Evolutionary conservation across 2,329 filamentous ascomycete genomes (phyloP), one percentile per base, ranked within the genome.

Genomic region (Fusarium ramigenum): DNA sequence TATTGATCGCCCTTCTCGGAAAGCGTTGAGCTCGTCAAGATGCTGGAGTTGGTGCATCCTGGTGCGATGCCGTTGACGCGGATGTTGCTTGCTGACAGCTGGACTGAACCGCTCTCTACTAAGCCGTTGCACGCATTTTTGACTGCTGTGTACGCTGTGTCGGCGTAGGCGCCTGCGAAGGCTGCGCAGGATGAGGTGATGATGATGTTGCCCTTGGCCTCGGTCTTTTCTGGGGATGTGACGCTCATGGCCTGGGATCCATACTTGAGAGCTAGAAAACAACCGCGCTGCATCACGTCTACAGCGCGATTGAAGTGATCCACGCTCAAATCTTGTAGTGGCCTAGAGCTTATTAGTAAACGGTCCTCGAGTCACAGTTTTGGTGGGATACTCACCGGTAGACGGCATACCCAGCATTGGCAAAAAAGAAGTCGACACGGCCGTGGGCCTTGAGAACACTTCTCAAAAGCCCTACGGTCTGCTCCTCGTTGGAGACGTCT

Each of bases 351-450:
- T 21, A 4, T 47, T 11, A 30, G 19, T 5, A 10, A 6, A 3
- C 0, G 4, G 14, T 16, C 46, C 1, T n/a, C 9, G 1, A 7
- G 12, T 4, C 2, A 12, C 2, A n/a, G 1, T 18, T 12, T n/a
- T 9, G 1, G 4, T 0, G 0, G 9, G 9, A 21, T 32, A 56
- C 68, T 62, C 16, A 75, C 75, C 53, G 65, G 32, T 65, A 72
- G 23, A 18, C 34, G 7, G 54, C 72, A 36, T 70, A 60, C 1
- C 75, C 74, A 2, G 74, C 72, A 46, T 77, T 75, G 10, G 74
- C 72, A 49, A 76, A 75, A 47, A 57, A 75, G 34, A 76, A 77
- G 63, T 77, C 75, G 1, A 76, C 23, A 5, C 57, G 67, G 11
- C 74, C 72, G 58, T 74, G 42, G 30, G 21, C 36, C 4, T 8